Base-by-base conservation (phyloP, 352 stramenopile species). In the Phytopythium boreale region DNA sequence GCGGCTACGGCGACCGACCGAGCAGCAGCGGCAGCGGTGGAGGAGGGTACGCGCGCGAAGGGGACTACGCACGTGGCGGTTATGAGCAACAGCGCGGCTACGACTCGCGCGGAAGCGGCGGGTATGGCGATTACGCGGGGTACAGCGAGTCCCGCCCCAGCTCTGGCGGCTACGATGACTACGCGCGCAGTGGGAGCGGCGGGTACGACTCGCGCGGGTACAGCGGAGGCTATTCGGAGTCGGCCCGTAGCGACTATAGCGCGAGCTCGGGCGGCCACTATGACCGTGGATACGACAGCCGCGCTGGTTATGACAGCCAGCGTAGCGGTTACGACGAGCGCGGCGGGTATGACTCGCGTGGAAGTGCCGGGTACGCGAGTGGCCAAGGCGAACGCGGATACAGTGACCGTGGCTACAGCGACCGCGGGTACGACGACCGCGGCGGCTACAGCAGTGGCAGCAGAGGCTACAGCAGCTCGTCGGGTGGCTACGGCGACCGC, bases 211-310 rank as follows among this genome's bases (percentile, higher is more conserved):
- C 56, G 24, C 63, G 72, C 17, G 67, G 67, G n/a, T 76, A 80
- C 61, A 63, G 69, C 43, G 57, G 44, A 47, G 57, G 68, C 2
- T 60, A 62, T 9, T 44, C 29, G 9, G 62, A 57, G 12, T n/a
- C 60, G 10, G 67, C 62, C 2, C 74, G 76, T 29, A 60, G 61
- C 56, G 72, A 55, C 0, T 62, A 59, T 31, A 31, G 31, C 52
- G 39, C 52, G 29, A 44, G 52, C 29, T 59, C 56, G 39, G 27
- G 41, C 14, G 62, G 56, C 7, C 50, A 64, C 36, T 59, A 79
- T 60, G 63, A 64, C n/a, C 68, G 75, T 7, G 72, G 70, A 8
- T 85, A 88, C 59, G 70, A 72, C 15, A 56, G 49, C 46, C 74
- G 70, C 9, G 63, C 68, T 2, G 59, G 63, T 15, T 68, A 66